Evolutionary conservation across 2,329 filamentous ascomycete species (phyloP).

Genomic region (Fusarium nematophilum): DNA sequence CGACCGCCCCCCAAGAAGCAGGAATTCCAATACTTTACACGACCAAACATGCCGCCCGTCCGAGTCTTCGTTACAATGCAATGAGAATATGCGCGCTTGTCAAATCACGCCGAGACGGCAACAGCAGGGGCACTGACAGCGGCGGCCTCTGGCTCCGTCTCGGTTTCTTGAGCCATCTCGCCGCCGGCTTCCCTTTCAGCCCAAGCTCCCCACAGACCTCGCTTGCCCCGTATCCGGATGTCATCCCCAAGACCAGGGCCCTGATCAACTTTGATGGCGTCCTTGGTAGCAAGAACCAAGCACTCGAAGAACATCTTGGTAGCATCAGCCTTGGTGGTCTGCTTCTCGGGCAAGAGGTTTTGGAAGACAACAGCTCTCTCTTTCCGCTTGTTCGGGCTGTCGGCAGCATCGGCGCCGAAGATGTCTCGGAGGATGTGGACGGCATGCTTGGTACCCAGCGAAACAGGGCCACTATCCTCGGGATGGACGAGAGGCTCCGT

Average conservation of each 20-base stretch:
- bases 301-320: slow-evolving; percentile 99
- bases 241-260: slow-evolving; percentile 78
- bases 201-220: slow-evolving; percentile 97
- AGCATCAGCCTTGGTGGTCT: slow-evolving; percentile 86
- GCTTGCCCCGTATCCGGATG: slow-evolving; percentile 88
- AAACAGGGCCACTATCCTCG: slow-evolving; percentile 86
- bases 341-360: slow-evolving; percentile 84
- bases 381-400: slow-evolving; percentile 77
- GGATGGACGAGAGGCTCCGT: slow-evolving; percentile 81
- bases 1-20: slow-evolving; percentile 48
- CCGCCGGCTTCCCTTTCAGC: slow-evolving; percentile 80
- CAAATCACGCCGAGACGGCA: slow-evolving; percentile 52
- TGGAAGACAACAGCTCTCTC: slow-evolving; percentile 87
- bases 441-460: slow-evolving; percentile 91
- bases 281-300: slow-evolving; percentile 94
- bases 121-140: slow-evolving; percentile 48
- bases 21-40: slow-evolving; percentile 50
- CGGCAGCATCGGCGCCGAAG: slow-evolving; percentile 79
- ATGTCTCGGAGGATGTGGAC: slow-evolving; percentile 93
- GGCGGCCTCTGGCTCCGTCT: slow-evolving; percentile 50
- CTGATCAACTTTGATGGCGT: slow-evolving; percentile 97
- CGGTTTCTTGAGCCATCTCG: slow-evolving; percentile 65
- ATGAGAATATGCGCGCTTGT: slow-evolving; percentile 22
- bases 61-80: slow-evolving; percentile 40
- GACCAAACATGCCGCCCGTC: slow-evolving; percentile 42